These are phyloP conservation scores for Cladosporium halotolerans DNA, from an alignment of 2,329 filamentous ascomycete species.

Conservation along the genomic window DNA sequence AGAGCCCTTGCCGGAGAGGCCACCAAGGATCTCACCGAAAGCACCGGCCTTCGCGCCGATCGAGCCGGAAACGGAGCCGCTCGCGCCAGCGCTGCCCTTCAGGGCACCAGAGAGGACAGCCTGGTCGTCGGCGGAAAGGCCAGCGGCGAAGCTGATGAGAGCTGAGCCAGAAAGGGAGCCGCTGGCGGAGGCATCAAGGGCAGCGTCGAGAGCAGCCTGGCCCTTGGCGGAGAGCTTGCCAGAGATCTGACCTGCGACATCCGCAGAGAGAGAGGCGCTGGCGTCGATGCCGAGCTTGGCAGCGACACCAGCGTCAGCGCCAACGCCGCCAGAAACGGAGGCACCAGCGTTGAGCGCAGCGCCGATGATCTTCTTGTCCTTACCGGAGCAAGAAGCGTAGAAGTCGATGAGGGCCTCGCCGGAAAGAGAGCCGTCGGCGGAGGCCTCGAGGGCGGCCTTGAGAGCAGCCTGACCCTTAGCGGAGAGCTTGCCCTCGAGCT, in stretches of 20 bases:
- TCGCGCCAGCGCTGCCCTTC: neutral
- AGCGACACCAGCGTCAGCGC: no score
- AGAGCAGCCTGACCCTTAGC: neutral
- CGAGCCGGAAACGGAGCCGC: neutral
- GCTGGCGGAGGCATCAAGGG: no score
- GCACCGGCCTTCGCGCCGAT: slow-evolving; percentile 16
- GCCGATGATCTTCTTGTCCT: neutral
- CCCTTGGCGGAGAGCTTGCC: slow-evolving; percentile 5
- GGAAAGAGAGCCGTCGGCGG: slow-evolving; percentile 12
- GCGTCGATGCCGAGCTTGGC: no score
- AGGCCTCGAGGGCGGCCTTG: no score
- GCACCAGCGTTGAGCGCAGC: neutral
- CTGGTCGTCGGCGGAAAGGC: neutral
- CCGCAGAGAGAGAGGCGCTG: neutral
- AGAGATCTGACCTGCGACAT: neutral
- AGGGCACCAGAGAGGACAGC: neutral
- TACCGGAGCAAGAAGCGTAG: neutral
- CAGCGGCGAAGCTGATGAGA: no score
- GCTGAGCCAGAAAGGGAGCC: no score
- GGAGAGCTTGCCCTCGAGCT: slow-evolving; percentile 6
- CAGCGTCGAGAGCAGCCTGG: neutral
- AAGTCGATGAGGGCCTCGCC: slow-evolving; percentile 11
- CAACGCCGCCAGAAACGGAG: neutral
- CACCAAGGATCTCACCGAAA: slow-evolving; percentile 19
- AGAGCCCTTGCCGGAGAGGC: slow-evolving; percentile 13